Conservation (phyloP, 2,329 filamentous ascomycete genomes). For the Fusarium sp. region DNA sequence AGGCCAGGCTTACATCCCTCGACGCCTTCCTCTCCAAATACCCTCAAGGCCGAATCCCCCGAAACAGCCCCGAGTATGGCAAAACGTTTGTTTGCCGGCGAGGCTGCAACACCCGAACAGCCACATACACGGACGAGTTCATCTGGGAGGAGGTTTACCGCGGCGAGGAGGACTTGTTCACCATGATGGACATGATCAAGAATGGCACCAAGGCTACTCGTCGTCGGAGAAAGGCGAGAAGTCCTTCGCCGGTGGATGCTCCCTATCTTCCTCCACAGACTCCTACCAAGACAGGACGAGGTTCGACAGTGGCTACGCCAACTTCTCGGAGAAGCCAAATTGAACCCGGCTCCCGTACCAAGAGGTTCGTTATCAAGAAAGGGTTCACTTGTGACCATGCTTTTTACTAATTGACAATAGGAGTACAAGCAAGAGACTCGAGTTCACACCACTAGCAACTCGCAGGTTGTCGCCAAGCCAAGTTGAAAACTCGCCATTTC, state of each 20-base stretch:
- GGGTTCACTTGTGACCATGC: rapidly evolving
- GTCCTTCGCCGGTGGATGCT: conserved; percentile 48
- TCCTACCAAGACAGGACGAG: conserved; percentile 51
- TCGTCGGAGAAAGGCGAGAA: conserved; percentile 46
- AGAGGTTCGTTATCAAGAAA: conserved; percentile 39
- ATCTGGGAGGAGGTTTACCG: conserved; percentile 87
- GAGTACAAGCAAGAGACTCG: conserved; percentile 75
- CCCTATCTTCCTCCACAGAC: conserved; percentile 52
- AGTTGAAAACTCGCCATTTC: conserved; percentile 87
- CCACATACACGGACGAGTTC: conserved; percentile 93
- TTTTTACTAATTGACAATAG: conserved; percentile 44
- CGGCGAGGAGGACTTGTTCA: conserved; percentile 72
- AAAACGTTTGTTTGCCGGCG: conserved; percentile 92
- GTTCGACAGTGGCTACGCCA: conserved; percentile 45
- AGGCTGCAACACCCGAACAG: conserved; percentile 89
- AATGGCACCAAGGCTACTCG: conserved; percentile 77
- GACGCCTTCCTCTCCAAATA: conserved; percentile 75
- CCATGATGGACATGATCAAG: conserved; percentile 75
- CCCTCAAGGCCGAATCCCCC: conserved; percentile 80
- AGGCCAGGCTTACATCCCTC: conserved; percentile 82
- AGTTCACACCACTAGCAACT: conserved; percentile 95
- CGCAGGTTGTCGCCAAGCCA: conserved; percentile 82
- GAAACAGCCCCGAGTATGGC: conserved; percentile 78
- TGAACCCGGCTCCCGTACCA: conserved; percentile 49
- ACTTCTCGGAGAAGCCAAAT: conserved; percentile 46